Percentiles rank a stretch among this genome's conserved stretches.
These are phyloP conservation scores for Meyerozyma sp. DNA, from an alignment of 1,139 yeast species.

Conservation along the genomic window DNA sequence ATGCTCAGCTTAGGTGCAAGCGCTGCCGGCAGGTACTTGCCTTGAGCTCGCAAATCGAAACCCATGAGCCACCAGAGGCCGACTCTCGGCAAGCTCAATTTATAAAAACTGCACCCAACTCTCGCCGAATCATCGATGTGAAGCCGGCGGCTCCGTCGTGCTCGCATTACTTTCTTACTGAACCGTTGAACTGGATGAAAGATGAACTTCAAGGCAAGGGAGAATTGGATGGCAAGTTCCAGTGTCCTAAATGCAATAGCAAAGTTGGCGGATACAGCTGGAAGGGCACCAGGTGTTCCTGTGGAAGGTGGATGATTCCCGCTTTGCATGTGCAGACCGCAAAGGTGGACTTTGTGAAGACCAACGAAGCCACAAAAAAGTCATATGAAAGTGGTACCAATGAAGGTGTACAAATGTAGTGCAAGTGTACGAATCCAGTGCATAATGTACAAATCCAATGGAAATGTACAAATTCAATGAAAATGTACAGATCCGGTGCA, in stretches of 20 bases:
- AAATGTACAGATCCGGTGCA: no score
- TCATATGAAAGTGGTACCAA: background rate
- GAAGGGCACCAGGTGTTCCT: conserved; percentile 92
- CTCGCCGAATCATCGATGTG: conserved; percentile 47
- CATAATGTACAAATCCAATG: no score
- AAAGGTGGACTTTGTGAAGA: conserved; percentile 64
- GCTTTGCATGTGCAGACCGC: conserved; percentile 79
- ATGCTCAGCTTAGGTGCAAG: conserved; percentile 55
- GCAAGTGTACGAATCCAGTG: no score
- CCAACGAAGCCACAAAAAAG: background rate
- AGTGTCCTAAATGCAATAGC: conserved; percentile 79
- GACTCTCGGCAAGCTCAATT: conserved; percentile 60
- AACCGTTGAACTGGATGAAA: conserved; percentile 91
- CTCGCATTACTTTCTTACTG: conserved; percentile 75
- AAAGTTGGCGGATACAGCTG: conserved; percentile 88
- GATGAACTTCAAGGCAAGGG: conserved; percentile 60
- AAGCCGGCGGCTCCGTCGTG: conserved; percentile 57
- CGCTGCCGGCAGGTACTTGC: conserved; percentile 63
- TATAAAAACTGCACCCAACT: conserved; percentile 54
- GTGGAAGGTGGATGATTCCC: conserved; percentile 96
- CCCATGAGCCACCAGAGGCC: conserved; percentile 56
- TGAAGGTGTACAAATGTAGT: no score
- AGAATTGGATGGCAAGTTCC: conserved; percentile 78
- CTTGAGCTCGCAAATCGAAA: conserved; percentile 41
- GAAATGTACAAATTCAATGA: no score